Evolutionary conservation across 805 yeast species (phyloP), one percentile per base, ranked within the genome.

Genomic region (Nakazawaea sp.): DNA sequence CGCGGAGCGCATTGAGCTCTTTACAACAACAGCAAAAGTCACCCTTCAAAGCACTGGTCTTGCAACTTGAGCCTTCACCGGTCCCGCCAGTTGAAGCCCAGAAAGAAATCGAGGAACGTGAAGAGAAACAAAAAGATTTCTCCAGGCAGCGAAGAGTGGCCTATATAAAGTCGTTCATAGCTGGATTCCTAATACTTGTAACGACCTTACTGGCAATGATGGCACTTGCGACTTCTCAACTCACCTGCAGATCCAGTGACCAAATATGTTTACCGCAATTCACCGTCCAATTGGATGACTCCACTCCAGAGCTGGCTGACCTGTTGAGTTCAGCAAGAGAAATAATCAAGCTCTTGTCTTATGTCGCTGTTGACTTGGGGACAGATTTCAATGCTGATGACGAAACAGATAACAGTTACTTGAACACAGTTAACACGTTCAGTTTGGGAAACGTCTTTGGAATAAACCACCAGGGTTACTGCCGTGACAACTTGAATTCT

Each of bases 391-490:
- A 47, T 15, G 29, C 42, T 8, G 27, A 24, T 6, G 29, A 32
- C 13, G 17, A 27, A 10, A 37, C 28, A 17, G 34, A 44, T 13
- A 50, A 51, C 33, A 51, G 48, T 33, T 55, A 56, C 29, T 36
- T 43, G 21, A 51, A 59, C 18, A 59, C 57, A 4, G 60, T 71
- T 33, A 73, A 69, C 47, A 65, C 75, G 0, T 66, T 70, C 45
- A 62, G 68, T 15, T 55, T 58, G 18, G 55, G 57, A 27, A 68
- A 68, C 25, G 36, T 60, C 4, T 75, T 59, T 48, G 58, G 60
- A 27, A 58, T 74, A 44, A 71, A 64, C 48, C 61, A 61, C 35
- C 50, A 62, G 33, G 77, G 79, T 1, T 75, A 65, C 52, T 72
- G 80, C 49, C 65, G 73, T 21, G 36, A 50, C 4, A 62, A 61